Base-by-base conservation (phyloP, 78 protist genomes). In the Dictyostelium citrinum region DNA sequence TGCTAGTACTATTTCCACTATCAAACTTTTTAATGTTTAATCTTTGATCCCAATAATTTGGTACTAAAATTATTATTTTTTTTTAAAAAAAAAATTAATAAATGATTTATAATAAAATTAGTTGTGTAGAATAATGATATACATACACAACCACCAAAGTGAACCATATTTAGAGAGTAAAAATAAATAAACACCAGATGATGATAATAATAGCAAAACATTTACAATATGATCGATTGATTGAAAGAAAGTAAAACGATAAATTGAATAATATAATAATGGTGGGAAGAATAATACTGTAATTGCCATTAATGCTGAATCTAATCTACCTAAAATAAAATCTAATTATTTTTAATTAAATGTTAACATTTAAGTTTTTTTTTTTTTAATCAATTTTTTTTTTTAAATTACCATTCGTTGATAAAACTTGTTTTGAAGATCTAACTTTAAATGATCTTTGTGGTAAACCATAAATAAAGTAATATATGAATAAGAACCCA, bases 321-420 rank as follows among this genome's bases (percentile, higher is more conserved):
- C 91, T n/a, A 84, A 75, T 84, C 91, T 84, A 31, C 76, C 82
- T 27, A 84, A 75, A 22, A 84, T 39, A 22, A 72, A 84, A 39
- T 84, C 90, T 83, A 20, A 9, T 33, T 33, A 5, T 79, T 11
- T 16, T 2, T 67, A 8, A 1, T 0, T 29, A 67, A 1, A 67
- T 67, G 22, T 67, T 33, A 41, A n/a, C 39, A 4, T 74, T 43
- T 5, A 12, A 24, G 3, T 22, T 74, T 33, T 49, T 49, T 49
- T 49, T 49, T 49, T 49, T 49, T 49, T 49, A n/a, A n/a, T n/a
- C n/a, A n/a, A n/a, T 49, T 49, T 49, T 49, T 49, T 49, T 49
- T 10, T 61, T 20, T 55, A 20, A n/a, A 24, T 49, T 83, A 83
- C 90, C 91, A 55, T 74, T 49, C 5, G 45, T 43, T 33, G 91